Percentiles rank a stretch among this genome's conserved stretches.
Conservation (phyloP, 2,329 filamentous ascomycete genomes). For the Pseudocercospora fuligena region DNA sequence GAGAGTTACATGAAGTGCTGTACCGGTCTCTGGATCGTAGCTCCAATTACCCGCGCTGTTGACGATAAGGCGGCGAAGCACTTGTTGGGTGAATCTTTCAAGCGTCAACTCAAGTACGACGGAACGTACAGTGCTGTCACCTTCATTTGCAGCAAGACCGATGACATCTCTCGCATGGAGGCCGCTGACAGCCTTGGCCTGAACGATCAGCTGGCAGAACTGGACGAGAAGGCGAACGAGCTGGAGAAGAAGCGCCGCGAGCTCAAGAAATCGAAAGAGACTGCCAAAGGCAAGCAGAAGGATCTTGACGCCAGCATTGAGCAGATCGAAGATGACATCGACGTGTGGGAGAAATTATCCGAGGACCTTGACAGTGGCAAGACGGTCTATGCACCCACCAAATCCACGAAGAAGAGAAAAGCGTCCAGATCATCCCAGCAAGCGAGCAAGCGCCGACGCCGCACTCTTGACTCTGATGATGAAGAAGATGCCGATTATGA, state of each 20-base stretch:
- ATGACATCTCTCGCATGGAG: slow-evolving; percentile 61
- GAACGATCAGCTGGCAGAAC: slow-evolving; percentile 38
- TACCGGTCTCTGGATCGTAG: slow-evolving; percentile 65
- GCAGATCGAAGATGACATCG: slow-evolving; percentile 49
- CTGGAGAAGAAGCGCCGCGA: slow-evolving; percentile 26
- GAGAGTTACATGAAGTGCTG: slow-evolving; percentile 65
- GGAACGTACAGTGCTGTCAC: slow-evolving; percentile 59
- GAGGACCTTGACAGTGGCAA: slow-evolving; percentile 48
- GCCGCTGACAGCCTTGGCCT: slow-evolving; percentile 47
- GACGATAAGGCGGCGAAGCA: slow-evolving; percentile 64
- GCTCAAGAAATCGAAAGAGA: slow-evolving; percentile 31
- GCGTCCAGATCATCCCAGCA: slow-evolving; percentile 11
- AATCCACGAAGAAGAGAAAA: slow-evolving; percentile 41
- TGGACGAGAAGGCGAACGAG: slow-evolving; percentile 37
- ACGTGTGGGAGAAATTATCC: slow-evolving; percentile 51
- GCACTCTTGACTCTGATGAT: slow-evolving; percentile 34
- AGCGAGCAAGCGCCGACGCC: slow-evolving; percentile 24
- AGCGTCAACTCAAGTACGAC: slow-evolving; percentile 64
- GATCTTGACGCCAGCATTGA: slow-evolving; percentile 43
- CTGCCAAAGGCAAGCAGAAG: slow-evolving; percentile 42
- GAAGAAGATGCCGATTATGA: slow-evolving; percentile 28
- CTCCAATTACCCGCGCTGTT: slow-evolving; percentile 64
- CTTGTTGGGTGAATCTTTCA: slow-evolving; percentile 62
- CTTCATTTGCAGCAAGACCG: slow-evolving; percentile 68
- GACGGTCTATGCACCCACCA: slow-evolving; percentile 47